Percentiles rank a stretch among this genome's conserved stretches.
phyloP scores from a whole-genome alignment of 345 rosid genomes.

The Acer campestre region DNA sequence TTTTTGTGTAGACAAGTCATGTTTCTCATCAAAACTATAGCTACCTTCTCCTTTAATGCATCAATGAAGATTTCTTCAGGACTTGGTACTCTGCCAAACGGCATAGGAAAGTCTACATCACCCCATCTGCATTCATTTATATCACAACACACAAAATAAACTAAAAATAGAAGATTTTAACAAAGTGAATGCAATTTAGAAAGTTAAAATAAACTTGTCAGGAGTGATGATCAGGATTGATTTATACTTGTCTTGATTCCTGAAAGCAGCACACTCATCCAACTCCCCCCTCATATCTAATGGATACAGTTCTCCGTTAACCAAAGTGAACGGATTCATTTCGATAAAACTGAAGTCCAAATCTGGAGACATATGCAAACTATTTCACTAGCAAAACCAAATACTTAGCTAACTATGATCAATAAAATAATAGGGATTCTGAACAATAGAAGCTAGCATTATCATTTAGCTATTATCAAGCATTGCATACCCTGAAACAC shows the following conservation, averaged over 20 bases:
- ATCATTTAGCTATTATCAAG: neutral
- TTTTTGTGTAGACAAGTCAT: constrained; percentile 48
- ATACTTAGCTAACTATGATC: neutral
- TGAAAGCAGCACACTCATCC: constrained; percentile 92
- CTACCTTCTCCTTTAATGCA: constrained; percentile 85
- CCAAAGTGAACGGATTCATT: constrained; percentile 90
- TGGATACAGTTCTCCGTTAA: constrained; percentile 83
- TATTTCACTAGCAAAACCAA: neutral
- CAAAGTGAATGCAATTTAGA: neutral
- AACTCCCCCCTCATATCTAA: constrained; percentile 93
- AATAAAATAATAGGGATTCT: neutral
- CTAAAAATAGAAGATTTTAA: constrained; percentile 57
- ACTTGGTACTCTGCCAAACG: constrained; percentile 87
- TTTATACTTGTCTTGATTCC: constrained; percentile 76
- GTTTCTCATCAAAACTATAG: constrained; percentile 39
- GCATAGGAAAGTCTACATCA: constrained; percentile 75
- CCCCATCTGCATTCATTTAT: constrained; percentile 71
- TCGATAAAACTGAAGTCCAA: constrained; percentile 85
- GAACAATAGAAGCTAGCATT: neutral
- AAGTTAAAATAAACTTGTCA: neutral
- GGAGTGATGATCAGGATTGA: neutral
- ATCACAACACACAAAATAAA: constrained; percentile 15
- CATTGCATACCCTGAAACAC: constrained; percentile 76
- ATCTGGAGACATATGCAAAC: constrained; percentile 39
- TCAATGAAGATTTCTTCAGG: constrained; percentile 74